Conservation (phyloP, 371 early-diverging fungal species). For the Apophysomyces trapeziformis region DNA sequence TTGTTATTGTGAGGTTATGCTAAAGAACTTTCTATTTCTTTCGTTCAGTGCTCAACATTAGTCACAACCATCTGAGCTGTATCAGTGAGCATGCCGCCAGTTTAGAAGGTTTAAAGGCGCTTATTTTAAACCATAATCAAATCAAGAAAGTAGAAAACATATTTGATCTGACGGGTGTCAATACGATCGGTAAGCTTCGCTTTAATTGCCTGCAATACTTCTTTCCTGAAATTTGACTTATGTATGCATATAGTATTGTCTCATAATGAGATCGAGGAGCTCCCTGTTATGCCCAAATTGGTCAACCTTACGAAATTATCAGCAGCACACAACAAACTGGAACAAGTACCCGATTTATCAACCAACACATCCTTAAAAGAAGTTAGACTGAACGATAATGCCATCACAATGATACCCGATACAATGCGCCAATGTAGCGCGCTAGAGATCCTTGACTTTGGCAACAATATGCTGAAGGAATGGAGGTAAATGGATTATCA, state of each 20-base stretch:
- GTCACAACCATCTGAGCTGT: conserved; percentile 69
- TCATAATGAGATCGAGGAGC: conserved; percentile 70
- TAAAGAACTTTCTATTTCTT: background rate
- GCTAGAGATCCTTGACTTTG: conserved; percentile 76
- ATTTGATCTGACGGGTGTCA: conserved; percentile 60
- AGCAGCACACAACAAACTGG: conserved; percentile 74
- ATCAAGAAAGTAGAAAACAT: conserved; percentile 71
- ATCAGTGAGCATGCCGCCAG: conserved; percentile 64
- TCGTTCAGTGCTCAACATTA: conserved; percentile 70
- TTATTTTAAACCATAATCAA: conserved; percentile 83
- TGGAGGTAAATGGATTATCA: conserved; percentile 51
- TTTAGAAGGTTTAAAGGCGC: conserved; percentile 73
- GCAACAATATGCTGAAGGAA: conserved; percentile 67
- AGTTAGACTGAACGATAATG: conserved; percentile 79
- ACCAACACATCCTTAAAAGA: conserved; percentile 67
- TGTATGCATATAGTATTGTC: conserved; percentile 63
- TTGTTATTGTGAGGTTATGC: background rate
- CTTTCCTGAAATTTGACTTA: background rate
- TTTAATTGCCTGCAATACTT: background rate
- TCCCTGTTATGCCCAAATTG: conserved; percentile 62
- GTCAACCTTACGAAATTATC: conserved; percentile 74
- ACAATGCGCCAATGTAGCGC: conserved; percentile 55
- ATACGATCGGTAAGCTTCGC: conserved; percentile 64
- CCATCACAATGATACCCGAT: conserved; percentile 68
- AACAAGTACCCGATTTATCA: conserved; percentile 70